phyloP scores from a whole-genome alignment of 2,329 filamentous ascomycete species.

The Penicillium hesseltinei region DNA sequence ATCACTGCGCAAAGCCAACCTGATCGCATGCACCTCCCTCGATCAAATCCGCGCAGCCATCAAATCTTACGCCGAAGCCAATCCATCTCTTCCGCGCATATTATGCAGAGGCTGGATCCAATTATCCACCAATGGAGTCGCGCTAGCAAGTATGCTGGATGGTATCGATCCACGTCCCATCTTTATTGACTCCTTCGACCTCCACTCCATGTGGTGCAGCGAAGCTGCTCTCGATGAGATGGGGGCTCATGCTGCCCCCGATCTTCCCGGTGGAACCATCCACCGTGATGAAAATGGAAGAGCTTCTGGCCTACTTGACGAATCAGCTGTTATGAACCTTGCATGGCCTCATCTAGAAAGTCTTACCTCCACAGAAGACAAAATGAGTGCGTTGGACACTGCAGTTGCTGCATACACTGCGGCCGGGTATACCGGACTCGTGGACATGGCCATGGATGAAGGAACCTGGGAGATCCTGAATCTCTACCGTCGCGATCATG shows the following conservation, averaged over 20 bases:
- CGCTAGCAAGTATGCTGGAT: slow-evolving; percentile 49
- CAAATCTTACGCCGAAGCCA: slow-evolving; percentile 39
- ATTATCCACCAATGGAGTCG: slow-evolving; percentile 45
- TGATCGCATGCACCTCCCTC: slow-evolving; percentile 45
- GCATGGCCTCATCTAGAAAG: slow-evolving; percentile 49
- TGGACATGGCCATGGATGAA: slow-evolving; percentile 56
- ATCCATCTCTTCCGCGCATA: slow-evolving; percentile 43
- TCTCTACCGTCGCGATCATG: slow-evolving; percentile 36
- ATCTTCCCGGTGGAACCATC: slow-evolving; percentile 49
- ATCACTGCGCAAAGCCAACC: slow-evolving; percentile 46
- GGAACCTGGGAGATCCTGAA: slow-evolving; percentile 47
- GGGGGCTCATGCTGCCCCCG: slow-evolving; percentile 39
- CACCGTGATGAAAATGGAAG: slow-evolving; percentile 46
- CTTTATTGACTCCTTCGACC: slow-evolving; percentile 50
- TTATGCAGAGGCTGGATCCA: slow-evolving; percentile 53
- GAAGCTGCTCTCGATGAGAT: slow-evolving; percentile 49
- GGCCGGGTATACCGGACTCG: slow-evolving; percentile 49
- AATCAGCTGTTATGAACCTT: slow-evolving; percentile 46
- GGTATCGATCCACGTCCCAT: slow-evolving; percentile 50
- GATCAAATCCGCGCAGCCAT: slow-evolving; percentile 46
- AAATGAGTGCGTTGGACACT: slow-evolving; percentile 40
- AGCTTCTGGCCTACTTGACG: slow-evolving; percentile 47
- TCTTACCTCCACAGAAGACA: slow-evolving; percentile 45
- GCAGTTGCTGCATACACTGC: slow-evolving; percentile 46
- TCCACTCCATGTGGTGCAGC: slow-evolving; percentile 55